A percentile compares a stretch with the other conserved stretches of the same genome.
phyloP scores from a whole-genome alignment of 371 early-diverging fungal genomes.

The Mortierella sp. region DNA sequence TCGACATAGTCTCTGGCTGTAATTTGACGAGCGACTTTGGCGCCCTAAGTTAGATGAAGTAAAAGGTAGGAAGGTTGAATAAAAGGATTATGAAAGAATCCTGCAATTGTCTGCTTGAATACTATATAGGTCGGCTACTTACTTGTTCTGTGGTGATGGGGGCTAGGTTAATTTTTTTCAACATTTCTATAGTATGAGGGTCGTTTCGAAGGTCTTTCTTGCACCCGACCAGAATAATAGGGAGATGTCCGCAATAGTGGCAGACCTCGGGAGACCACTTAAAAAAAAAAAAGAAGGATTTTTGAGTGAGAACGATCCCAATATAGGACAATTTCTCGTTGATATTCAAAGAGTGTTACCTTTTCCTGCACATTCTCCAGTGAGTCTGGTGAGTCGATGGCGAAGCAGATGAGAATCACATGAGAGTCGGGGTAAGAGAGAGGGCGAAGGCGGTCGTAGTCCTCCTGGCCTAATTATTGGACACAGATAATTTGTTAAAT shows the following conservation, averaged over 20 bases:
- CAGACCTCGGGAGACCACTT: slow-evolving; percentile 96
- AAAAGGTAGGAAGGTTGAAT: not conserved
- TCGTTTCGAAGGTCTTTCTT: slow-evolving; percentile 94
- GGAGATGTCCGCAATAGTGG: slow-evolving; percentile 89
- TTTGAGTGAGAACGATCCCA: no score
- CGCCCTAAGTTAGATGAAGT: slow-evolving; percentile 64
- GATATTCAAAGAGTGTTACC: slow-evolving; percentile 62
- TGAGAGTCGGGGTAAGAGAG: slow-evolving; percentile 97
- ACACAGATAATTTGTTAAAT: no score
- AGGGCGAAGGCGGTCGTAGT: slow-evolving; percentile 95
- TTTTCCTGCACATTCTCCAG: slow-evolving; percentile 94
- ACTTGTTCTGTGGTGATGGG: not conserved
- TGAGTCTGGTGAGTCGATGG: slow-evolving; percentile 94
- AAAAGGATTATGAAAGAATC: no score
- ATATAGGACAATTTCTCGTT: no score
- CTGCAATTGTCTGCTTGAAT: no score
- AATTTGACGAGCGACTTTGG: slow-evolving; percentile 82
- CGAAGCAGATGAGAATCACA: slow-evolving; percentile 95
- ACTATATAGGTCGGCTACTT: not conserved
- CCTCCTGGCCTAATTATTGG: slow-evolving; percentile 81
- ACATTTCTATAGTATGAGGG: slow-evolving; percentile 20
- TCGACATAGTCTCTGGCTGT: slow-evolving; percentile 93
- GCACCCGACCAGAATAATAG: slow-evolving; percentile 89
- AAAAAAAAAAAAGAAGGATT: slow-evolving; percentile 6
- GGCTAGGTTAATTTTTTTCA: not conserved